Evolutionary conservation across 1,284 basidiomycete genomes (phyloP), one percentile per base, ranked within the genome.

Genomic region (Trametes hirsuta): DNA sequence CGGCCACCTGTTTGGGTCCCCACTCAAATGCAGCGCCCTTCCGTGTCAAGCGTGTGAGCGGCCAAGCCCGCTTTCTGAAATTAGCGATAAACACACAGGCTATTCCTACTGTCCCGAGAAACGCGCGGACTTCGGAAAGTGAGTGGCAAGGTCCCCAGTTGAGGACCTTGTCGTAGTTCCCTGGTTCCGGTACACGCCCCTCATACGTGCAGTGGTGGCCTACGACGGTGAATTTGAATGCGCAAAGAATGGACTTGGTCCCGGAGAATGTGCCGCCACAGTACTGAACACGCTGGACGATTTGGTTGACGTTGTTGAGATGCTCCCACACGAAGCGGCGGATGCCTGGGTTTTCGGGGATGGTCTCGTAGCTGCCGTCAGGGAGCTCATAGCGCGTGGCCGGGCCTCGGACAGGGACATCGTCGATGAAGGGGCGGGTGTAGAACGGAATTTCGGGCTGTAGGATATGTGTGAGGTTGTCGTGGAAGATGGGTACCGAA

Each of bases 401-500:
- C n/a, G n/a, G n/a, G n/a, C n/a, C n/a, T n/a, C n/a, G n/a, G n/a
- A n/a, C n/a, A n/a, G n/a, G n/a, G n/a, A n/a, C n/a, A n/a, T n/a
- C n/a, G n/a, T n/a, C n/a, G n/a, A n/a, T n/a, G n/a, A n/a, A n/a
- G n/a, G n/a, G n/a, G n/a, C n/a, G n/a, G n/a, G n/a, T n/a, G n/a
- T n/a, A n/a, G n/a, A n/a, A n/a, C 35, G 14, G 72, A n/a, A 78
- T 76, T 51, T 79, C 48, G 4, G 44, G 44, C 12, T 36, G 42
- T 18, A 53, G 44, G 52, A 53, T 53, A 34, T 46, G 47, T 18
- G 52, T 53, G 22, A 78, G 65, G 57, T 74, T 65, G 45, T 70
- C 69, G 54, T 77, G 73, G 36, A 75, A 72, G 14, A 75, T 72
- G 4, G 71, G 70, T 0, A 75, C 70, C 0, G 74, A 77, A 47